Conservation (phyloP, 331 rosid genomes). For the Phaseolus coccineus region DNA sequence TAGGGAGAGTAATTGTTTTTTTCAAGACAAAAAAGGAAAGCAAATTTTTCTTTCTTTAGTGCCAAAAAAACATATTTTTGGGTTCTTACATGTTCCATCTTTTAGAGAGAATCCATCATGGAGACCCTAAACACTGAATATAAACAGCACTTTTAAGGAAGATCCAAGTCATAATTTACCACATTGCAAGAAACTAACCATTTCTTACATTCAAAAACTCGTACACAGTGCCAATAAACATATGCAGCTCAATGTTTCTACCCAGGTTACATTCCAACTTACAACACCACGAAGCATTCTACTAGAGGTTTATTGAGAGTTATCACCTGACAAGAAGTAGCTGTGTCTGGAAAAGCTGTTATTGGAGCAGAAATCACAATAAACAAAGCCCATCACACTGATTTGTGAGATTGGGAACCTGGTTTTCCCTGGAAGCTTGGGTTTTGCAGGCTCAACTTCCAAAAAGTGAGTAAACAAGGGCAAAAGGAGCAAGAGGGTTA, state of each 20-base stretch:
- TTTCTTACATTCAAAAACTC: neutral
- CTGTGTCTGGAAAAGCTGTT: constrained; percentile 86
- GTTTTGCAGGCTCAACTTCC: constrained; percentile 65
- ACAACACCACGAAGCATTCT: constrained; percentile 5
- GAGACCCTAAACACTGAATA: neutral
- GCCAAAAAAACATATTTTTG: neutral
- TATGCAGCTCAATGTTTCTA: constrained; percentile 34
- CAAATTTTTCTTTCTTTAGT: neutral
- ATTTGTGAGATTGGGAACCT: constrained; percentile 63
- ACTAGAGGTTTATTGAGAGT: neutral
- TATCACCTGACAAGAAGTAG: constrained; percentile 78
- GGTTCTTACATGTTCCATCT: neutral
- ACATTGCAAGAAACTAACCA: neutral
- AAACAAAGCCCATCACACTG: constrained; percentile 94
- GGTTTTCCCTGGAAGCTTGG: constrained; percentile 49
- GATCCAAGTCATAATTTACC: neutral
- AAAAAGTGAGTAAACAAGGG: constrained; percentile 52
- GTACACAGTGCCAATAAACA: neutral
- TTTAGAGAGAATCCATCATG: neutral
- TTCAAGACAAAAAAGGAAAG: neutral
- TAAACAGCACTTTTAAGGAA: too few relatives aligned
- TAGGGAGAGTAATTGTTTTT: neutral
- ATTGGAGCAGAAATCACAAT: constrained; percentile 93
- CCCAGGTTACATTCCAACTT: neutral
- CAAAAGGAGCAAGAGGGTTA: constrained; percentile 55